phyloP scores from a whole-genome alignment of 176 grass and related monocot species.

The Tillandsia leiboldiana region DNA sequence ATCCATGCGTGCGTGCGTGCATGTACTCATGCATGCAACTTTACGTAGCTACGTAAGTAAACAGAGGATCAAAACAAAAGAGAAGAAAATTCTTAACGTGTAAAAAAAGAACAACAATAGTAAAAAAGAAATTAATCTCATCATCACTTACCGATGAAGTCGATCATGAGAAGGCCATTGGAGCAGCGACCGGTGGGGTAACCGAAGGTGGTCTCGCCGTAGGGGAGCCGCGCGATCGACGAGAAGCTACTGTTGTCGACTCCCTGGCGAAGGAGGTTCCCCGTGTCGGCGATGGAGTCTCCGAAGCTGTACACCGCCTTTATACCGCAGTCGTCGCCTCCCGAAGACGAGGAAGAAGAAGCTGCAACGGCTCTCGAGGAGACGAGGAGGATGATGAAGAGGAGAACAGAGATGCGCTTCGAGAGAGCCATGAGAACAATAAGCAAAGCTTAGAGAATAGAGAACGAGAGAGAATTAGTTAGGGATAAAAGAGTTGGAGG shows the following conservation, averaged over 20 bases:
- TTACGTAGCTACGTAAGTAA: too few species aligned
- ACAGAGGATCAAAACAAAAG: neutral
- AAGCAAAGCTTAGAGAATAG: too few species aligned
- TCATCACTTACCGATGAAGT: constrained; percentile 7
- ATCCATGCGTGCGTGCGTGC: too few species aligned
- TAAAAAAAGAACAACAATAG: too few species aligned
- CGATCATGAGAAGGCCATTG: constrained; percentile 7
- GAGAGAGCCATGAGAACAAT: neutral
- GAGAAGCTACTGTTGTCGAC: neutral
- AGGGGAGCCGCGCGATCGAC: neutral
- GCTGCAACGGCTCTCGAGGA: neutral
- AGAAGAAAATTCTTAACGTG: too few species aligned
- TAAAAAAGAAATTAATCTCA: too few species aligned
- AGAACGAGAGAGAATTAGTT: too few species aligned
- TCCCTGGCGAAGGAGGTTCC: neutral
- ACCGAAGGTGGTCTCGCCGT: constrained; percentile 7
- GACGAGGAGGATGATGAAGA: neutral
- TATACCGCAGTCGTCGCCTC: neutral
- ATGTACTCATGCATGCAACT: too few species aligned
- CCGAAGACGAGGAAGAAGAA: neutral
- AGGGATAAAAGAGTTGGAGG: too few species aligned
- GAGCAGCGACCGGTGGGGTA: constrained; percentile 9
- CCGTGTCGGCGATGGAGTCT: constrained; percentile 12
- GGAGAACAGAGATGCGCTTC: neutral
- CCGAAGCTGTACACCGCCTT: constrained; percentile 1